Percentiles rank a stretch among this genome's conserved stretches.
Conservation (phyloP, 768 basidiomycete species). For the Artomyces pyxidatus region DNA sequence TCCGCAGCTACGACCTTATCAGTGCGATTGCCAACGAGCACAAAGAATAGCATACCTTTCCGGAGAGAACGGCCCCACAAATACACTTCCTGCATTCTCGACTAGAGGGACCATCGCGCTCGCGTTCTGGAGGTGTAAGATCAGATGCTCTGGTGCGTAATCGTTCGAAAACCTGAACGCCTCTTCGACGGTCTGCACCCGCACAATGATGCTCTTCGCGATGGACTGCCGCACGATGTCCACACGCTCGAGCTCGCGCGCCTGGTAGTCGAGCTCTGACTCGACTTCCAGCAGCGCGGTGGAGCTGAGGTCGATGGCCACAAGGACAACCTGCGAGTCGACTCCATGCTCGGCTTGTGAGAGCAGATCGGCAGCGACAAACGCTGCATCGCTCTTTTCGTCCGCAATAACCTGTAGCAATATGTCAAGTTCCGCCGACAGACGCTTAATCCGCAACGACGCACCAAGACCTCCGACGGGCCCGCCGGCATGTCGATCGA, state of each 20-base stretch:
- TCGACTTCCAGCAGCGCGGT: constrained; percentile 69
- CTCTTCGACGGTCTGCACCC: constrained; percentile 54
- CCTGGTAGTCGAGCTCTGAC: constrained; percentile 78
- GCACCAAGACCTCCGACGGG: constrained; percentile 92
- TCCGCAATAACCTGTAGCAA: constrained; percentile 82
- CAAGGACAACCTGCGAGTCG: constrained; percentile 95
- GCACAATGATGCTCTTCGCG: constrained; percentile 84
- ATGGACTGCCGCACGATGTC: constrained; percentile 89
- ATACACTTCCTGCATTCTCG: constrained; percentile 93
- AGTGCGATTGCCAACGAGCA: background rate
- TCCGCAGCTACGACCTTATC: constrained; percentile 59
- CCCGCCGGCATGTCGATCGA: constrained; percentile 99
- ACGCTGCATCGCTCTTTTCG: constrained; percentile 73
- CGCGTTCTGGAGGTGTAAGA: constrained; percentile 78
- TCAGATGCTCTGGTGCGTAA: constrained; percentile 97
- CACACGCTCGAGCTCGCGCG: constrained; percentile 76
- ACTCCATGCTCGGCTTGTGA: constrained; percentile 98
- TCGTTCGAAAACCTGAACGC: constrained; percentile 91
- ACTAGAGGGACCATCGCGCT: constrained; percentile 53
- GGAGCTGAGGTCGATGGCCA: constrained; percentile 62
- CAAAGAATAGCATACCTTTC: constrained; percentile 62
- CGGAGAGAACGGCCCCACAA: constrained; percentile 90
- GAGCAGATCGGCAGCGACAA: constrained; percentile 93
- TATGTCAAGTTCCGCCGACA: constrained; percentile 14
- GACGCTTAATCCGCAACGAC: constrained; percentile 22